Evolutionary conservation across 768 basidiomycete genomes (phyloP).

Genomic region (Mycena floridula): DNA sequence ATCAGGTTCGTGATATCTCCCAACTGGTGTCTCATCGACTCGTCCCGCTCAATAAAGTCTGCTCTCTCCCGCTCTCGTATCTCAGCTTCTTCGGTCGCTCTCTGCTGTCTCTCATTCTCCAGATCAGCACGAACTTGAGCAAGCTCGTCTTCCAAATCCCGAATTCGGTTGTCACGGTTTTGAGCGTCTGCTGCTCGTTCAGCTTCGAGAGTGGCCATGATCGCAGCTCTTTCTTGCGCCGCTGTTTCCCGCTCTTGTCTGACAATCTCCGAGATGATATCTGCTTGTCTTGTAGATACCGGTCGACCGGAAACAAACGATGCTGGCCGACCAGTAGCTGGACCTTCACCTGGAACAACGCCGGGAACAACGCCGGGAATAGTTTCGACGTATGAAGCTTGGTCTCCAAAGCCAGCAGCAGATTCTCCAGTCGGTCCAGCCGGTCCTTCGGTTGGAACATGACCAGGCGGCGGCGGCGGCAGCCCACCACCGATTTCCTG

Average conservation of each 20-base stretch:
- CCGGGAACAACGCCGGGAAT: constrained; percentile 3
- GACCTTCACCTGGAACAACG: constrained; percentile 25
- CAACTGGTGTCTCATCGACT: constrained; percentile 53
- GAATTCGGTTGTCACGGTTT: constrained; percentile 50
- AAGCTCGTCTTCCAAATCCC: constrained; percentile 58
- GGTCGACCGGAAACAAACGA: too few relatives aligned
- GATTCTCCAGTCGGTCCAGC: background rate
- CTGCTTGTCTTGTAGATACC: constrained; percentile 51
- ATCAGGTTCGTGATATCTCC: constrained; percentile 68
- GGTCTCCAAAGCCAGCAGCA: background rate
- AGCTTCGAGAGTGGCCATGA: constrained; percentile 42
- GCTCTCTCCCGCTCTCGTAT: constrained; percentile 52
- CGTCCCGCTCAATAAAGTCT: constrained; percentile 55
- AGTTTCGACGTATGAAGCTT: background rate
- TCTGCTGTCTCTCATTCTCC: constrained; percentile 54
- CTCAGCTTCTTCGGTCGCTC: constrained; percentile 55
- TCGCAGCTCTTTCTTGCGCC: constrained; percentile 46
- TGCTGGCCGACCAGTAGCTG: constrained; percentile 32
- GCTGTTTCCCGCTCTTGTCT: constrained; percentile 48
- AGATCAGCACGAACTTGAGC: constrained; percentile 50
- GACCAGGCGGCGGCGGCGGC: constrained; percentile 22
- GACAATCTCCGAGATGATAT: constrained; percentile 54
- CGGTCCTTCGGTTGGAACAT: background rate
- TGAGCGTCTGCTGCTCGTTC: constrained; percentile 40
- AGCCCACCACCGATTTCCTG: constrained; percentile 33